Conservation (phyloP, 2,329 filamentous ascomycete genomes). For the Fusarium setosum region DNA sequence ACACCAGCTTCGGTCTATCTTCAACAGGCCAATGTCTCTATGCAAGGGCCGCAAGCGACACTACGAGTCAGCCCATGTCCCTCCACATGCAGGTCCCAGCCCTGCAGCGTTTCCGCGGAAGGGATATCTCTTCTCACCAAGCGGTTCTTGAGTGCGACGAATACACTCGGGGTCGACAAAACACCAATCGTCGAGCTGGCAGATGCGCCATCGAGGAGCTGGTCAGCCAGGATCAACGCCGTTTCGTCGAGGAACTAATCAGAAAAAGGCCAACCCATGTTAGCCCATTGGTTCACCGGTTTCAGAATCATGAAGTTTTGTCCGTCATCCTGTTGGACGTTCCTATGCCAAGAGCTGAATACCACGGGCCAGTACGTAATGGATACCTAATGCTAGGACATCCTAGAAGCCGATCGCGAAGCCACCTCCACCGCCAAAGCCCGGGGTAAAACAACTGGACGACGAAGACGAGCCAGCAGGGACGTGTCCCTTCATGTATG, state of each 20-base stretch:
- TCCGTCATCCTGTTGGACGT: background rate
- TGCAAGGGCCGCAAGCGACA: background rate
- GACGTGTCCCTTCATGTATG: constrained; percentile 5
- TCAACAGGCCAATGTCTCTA: constrained; percentile 36
- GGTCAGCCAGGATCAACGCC: constrained; percentile 69
- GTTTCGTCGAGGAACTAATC: constrained; percentile 78
- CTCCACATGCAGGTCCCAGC: background rate
- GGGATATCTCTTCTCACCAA: constrained; percentile 56
- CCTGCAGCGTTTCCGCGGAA: background rate
- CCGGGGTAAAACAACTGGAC: constrained; percentile 14
- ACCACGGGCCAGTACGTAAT: constrained; percentile 38
- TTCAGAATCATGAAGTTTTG: constrained; percentile 38
- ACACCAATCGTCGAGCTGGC: constrained; percentile 71
- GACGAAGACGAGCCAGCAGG: background rate
- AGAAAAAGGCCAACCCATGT: constrained; percentile 6
- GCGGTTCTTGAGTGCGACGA: constrained; percentile 80
- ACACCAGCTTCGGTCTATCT: constrained; percentile 65
- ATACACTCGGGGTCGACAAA: constrained; percentile 81
- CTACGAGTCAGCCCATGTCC: constrained; percentile 14
- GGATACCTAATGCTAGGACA: constrained; percentile 23
- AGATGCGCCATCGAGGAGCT: constrained; percentile 72
- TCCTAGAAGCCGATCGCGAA: constrained; percentile 30
- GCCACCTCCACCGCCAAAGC: constrained; percentile 31
- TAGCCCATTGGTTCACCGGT: constrained; percentile 5
- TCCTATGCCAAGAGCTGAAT: constrained; percentile 17